Evolutionary conservation across 2,329 filamentous ascomycete species (phyloP).

Genomic region (Ceratocystis smalleyi): DNA sequence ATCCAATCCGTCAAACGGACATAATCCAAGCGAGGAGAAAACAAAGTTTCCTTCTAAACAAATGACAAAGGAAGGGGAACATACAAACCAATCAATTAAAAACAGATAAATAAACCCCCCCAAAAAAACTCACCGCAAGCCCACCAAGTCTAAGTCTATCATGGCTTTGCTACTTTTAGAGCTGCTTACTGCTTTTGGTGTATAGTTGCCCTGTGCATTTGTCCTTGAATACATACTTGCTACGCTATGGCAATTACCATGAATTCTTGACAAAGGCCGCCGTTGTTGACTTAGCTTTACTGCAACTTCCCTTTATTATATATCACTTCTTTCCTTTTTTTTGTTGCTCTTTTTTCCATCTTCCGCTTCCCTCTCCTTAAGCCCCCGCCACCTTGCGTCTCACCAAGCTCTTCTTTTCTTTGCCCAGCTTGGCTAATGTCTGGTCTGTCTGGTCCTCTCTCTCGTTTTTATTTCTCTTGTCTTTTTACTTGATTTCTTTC

Average conservation of each 20-base stretch:
- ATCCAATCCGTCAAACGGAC: neutral
- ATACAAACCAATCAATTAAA: neutral
- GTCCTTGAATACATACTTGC: neutral
- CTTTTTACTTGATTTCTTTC: neutral
- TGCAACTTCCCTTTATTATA: slow-evolving; percentile 4
- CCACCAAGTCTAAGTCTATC: neutral
- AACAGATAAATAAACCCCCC: neutral
- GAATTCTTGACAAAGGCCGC: neutral
- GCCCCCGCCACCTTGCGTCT: neutral
- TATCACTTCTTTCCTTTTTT: slow-evolving; percentile 3
- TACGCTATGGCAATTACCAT: neutral
- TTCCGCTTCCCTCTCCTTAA: neutral
- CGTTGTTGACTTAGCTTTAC: neutral
- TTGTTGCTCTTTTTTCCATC: neutral
- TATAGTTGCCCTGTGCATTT: neutral
- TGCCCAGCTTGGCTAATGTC: neutral
- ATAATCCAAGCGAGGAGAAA: neutral
- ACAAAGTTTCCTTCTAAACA: neutral
- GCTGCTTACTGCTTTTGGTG: slow-evolving; percentile 1
- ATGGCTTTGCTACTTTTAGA: neutral
- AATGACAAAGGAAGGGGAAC: neutral
- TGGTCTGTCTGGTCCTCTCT: too few relatives aligned
- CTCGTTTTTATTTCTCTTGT: neutral
- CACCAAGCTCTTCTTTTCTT: neutral
- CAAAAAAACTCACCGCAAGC: neutral